These are phyloP conservation scores for Apiotrichum porosum DNA, from an alignment of 1,284 basidiomycete genomes.

Conservation along the genomic window DNA sequence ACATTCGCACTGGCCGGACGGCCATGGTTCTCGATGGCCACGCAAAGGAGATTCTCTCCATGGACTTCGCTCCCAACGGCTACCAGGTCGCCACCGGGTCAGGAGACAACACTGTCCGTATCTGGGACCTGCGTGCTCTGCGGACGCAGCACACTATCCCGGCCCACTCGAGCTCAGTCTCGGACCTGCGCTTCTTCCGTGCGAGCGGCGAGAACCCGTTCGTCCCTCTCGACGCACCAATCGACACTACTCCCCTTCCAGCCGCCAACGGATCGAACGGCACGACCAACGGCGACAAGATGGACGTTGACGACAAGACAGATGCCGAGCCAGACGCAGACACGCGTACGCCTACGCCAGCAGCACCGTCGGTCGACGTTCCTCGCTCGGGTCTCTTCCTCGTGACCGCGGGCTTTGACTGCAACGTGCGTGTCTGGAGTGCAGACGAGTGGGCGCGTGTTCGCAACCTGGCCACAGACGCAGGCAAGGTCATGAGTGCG, in stretches of 20 bases:
- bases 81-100: conserved; percentile 93
- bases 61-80: conserved; percentile 95
- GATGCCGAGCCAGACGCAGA: conserved; percentile 37
- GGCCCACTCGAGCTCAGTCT: conserved; percentile 88
- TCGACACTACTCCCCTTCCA: neutral
- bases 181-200: conserved; percentile 91
- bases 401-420: conserved; percentile 91
- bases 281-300: conserved; percentile 45
- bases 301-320: conserved; percentile 14
- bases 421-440: conserved; percentile 91
- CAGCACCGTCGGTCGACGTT: conserved; percentile 33
- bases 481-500: conserved; percentile 97
- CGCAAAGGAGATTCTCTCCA: conserved; percentile 84
- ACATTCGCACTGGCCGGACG: conserved; percentile 86
- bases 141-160: conserved; percentile 94
- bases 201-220: conserved; percentile 37
- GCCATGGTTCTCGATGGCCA: conserved; percentile 99
- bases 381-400: conserved; percentile 80
- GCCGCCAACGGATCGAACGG: conserved; percentile 8
- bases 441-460: conserved; percentile 97
- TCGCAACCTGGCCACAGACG: conserved; percentile 81
- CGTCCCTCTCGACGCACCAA: conserved; percentile 24
- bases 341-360: conserved; percentile 4
- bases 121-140: conserved; percentile 95
- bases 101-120: conserved; percentile 93